These are phyloP conservation scores for Leccinum olivaceopallidum DNA, from an alignment of 768 basidiomycete genomes.

Conservation along the genomic window DNA sequence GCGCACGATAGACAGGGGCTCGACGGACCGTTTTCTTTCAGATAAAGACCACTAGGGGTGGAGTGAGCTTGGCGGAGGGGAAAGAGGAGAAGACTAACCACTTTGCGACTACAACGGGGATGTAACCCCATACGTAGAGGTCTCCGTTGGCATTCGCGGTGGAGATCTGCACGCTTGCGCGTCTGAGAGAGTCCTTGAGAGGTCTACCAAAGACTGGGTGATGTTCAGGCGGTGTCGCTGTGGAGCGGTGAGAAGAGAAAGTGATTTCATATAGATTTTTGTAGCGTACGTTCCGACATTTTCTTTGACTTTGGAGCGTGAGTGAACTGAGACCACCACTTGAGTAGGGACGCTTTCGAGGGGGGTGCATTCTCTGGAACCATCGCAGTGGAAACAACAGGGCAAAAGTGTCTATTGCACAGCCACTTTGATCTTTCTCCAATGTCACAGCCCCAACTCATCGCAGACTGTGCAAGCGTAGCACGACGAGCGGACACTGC, in stretches of 20 bases:
- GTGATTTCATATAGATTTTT: conserved; percentile 39
- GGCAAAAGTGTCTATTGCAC: conserved; percentile 7
- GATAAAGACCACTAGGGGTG: conserved; percentile 72
- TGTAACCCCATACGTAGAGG: conserved; percentile 89
- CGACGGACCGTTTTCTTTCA: conserved; percentile 85
- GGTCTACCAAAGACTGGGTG: conserved; percentile 82
- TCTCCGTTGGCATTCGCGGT: conserved; percentile 83
- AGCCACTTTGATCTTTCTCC: conserved; percentile 16
- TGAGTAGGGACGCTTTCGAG: conserved; percentile 61
- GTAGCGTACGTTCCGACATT: conserved; percentile 38
- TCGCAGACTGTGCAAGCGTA: conserved; percentile 1
- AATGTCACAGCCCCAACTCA: neutral
- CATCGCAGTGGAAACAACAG: conserved; percentile 14
- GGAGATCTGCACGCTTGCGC: conserved; percentile 92
- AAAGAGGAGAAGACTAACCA: conserved; percentile 54
- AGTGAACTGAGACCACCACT: conserved; percentile 83
- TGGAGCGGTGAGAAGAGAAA: conserved; percentile 1
- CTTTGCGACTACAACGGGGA: conserved; percentile 97
- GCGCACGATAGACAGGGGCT: neutral
- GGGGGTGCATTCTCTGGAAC: conserved; percentile 38
- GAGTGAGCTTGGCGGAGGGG: conserved; percentile 5
- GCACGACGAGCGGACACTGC: conserved; percentile 4
- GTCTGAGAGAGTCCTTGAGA: conserved; percentile 78
- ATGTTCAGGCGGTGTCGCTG: conserved; percentile 35
- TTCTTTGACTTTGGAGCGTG: conserved; percentile 64